Base-by-base conservation (phyloP, 345 rosid genomes). In the Garcia nutans region DNA sequence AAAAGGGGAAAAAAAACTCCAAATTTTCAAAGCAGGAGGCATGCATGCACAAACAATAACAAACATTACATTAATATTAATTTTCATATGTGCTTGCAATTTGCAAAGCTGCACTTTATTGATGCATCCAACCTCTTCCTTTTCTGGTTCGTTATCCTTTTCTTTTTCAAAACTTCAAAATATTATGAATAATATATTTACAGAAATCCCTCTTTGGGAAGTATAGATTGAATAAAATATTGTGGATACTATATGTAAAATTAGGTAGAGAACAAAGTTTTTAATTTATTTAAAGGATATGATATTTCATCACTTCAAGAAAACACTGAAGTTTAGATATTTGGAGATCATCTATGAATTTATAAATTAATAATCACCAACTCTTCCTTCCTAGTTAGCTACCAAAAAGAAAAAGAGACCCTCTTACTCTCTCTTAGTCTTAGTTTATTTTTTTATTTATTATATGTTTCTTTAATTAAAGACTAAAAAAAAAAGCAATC, bases 291-390 rank as follows among this genome's bases (percentile, higher is more conserved):
- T 76, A 63, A 59, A 70, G 58, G 86, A 80, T 78, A 68, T 76
- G 75, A 74, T 79, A 41, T 63, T 89, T 87, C 69, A 92, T 87
- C 86, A 77, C 77, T 90, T 84, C 93, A 82, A 88, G 90, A 76
- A 76, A 77, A 75, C 90, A 82, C 91, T 80, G 89, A 86, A 88
- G 82, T 84, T 90, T 47, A 47, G 1, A 47, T 47, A 45, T 45
- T 84, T 81, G 84, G 83, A 55, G 74, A 80, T 75, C 77, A 77
- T 56, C 81, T 45, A 45, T 9, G 15, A 4, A 15, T 52, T 15
- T 15, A 47, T 47, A 47, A 37, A 50, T 23, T 64, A 22, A 54
- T 61, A 56, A 73, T 70, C 76, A 73, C 74, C 54, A 71, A 71
- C 74, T 44, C 62, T 70, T 70, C 42, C 44, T 11, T 20, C 3